These are phyloP conservation scores for Heterobasidion irregulare DNA, from an alignment of 1,284 basidiomycete species.

Conservation along the genomic window DNA sequence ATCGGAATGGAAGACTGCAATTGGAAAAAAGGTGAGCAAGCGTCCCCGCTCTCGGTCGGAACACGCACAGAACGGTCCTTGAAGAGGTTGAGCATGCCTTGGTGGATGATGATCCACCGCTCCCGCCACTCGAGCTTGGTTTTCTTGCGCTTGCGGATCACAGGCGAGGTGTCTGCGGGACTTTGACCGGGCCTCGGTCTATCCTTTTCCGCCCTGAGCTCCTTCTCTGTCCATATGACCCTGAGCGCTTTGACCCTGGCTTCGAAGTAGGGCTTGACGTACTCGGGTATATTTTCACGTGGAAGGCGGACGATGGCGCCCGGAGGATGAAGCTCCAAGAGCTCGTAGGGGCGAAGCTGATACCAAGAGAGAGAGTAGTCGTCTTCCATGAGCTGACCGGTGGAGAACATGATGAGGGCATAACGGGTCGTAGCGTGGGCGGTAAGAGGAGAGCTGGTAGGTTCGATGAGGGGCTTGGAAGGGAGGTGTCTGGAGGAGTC, in stretches of 20 bases:
- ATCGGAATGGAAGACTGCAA: constrained; percentile 7
- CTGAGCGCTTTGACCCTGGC: constrained; percentile 48
- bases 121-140: constrained; percentile 50
- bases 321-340: constrained; percentile 53
- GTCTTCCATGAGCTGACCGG: constrained; percentile 60
- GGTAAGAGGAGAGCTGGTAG: constrained; percentile 3
- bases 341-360: constrained; percentile 45
- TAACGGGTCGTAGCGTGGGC: constrained; percentile 23
- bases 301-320: constrained; percentile 33
- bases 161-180: constrained; percentile 8
- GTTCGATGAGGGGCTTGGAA: neutral
- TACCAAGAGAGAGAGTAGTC: constrained; percentile 51
- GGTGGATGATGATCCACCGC: constrained; percentile 53
- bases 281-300: constrained; percentile 32
- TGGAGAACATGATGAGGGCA: constrained; percentile 53
- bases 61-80: constrained; percentile 41
- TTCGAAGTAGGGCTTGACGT: constrained; percentile 63
- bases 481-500: constrained; percentile 5
- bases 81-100: constrained; percentile 46
- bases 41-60: neutral
- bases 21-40: neutral
- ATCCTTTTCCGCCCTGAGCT: constrained; percentile 3
- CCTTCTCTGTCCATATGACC: constrained; percentile 24
- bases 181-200: neutral
- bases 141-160: constrained; percentile 13